These are phyloP conservation scores for Ustilago nuda DNA, from an alignment of 1,284 basidiomycete genomes.

Conservation along the genomic window DNA sequence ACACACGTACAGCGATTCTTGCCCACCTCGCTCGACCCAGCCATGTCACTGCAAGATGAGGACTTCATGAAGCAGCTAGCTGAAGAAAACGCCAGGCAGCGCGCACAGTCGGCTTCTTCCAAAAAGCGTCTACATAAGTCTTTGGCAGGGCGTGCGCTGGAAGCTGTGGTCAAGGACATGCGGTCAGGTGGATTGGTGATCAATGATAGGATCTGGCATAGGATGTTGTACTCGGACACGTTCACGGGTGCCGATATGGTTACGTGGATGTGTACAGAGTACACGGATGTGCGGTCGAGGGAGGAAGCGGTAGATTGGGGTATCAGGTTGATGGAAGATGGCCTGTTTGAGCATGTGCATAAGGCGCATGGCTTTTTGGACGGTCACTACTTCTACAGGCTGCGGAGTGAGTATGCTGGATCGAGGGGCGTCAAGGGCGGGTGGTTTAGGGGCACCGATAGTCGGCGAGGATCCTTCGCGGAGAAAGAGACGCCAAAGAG, in stretches of 20 bases:
- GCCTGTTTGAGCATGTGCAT: conserved; percentile 65
- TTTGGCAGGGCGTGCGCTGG: conserved; percentile 33
- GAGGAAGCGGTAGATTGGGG: conserved; percentile 65
- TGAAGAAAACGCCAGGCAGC: conserved; percentile 50
- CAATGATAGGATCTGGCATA: conserved; percentile 66
- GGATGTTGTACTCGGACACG: conserved; percentile 62
- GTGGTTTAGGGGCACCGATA: conserved; percentile 47
- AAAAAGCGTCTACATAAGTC: conserved; percentile 48
- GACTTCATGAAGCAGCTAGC: conserved; percentile 63
- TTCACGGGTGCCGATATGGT: conserved; percentile 67
- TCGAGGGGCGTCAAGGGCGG: conserved; percentile 19
- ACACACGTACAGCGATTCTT: conserved; percentile 59
- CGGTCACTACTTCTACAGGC: conserved; percentile 67
- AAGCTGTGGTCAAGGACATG: conserved; percentile 61
- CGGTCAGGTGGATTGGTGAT: conserved; percentile 57
- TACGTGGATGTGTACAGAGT: conserved; percentile 64
- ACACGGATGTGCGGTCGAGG: conserved; percentile 58
- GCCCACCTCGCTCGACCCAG: conserved; percentile 67
- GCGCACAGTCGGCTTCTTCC: conserved; percentile 29
- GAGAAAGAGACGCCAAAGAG: conserved; percentile 30
- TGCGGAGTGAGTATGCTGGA: conserved; percentile 46
- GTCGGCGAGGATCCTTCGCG: conserved; percentile 36
- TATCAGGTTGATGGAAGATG: conserved; percentile 53
- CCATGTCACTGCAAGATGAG: conserved; percentile 61
- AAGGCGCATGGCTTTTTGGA: conserved; percentile 65